Base-by-base conservation (phyloP, 192 early-diverging fungal species). In the Mortierella antarctica region DNA sequence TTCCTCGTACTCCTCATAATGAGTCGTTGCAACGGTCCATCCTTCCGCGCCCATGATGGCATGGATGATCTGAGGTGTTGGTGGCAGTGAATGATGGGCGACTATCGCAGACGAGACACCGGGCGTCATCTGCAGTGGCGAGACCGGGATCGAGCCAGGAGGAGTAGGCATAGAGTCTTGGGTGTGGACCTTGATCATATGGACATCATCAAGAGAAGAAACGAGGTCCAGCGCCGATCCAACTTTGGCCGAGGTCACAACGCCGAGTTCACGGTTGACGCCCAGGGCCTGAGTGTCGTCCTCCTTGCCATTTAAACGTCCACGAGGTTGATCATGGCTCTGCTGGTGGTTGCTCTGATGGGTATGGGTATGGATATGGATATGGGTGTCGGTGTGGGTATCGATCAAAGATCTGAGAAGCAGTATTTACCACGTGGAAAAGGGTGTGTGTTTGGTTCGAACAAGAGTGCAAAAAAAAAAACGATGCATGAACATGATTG, bases 141-240 rank as follows among this genome's bases (percentile, higher is more conserved):
- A 71, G 18, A 79, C 13, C 0, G 75, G 51, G 0, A 69, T 58
- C 14, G 75, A 79, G 21, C 69, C 75, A 40, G 75, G 69, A 7
- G 75, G 75, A 3, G 75, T 79, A 13, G 75, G 75, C 6, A 79
- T 63, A 31, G 55, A 79, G 12, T 53, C 58, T 4, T 74, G 58
- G 47, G 18, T 57, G 23, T 57, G 47, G 9, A 18, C 52, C 20
- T 48, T 52, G n/a, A 68, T 31, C 31, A 31, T 39, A 53, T 20
- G 57, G 42, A 23, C 39, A 2, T 69, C 47, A 15, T 54, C 18
- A 20, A 46, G 31, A 17, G 53, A 53, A 64, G 62, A 64, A 11
- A 50, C 11, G 18, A 21, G 52, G 59, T 47, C 55, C 15, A 64
- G 62, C 31, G 14, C 48, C 17, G 45, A 48, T 72, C 52, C 12